phyloP scores from a whole-genome alignment of 495 filamentous ascomycete genomes.

The Aspergillus panamensis region DNA sequence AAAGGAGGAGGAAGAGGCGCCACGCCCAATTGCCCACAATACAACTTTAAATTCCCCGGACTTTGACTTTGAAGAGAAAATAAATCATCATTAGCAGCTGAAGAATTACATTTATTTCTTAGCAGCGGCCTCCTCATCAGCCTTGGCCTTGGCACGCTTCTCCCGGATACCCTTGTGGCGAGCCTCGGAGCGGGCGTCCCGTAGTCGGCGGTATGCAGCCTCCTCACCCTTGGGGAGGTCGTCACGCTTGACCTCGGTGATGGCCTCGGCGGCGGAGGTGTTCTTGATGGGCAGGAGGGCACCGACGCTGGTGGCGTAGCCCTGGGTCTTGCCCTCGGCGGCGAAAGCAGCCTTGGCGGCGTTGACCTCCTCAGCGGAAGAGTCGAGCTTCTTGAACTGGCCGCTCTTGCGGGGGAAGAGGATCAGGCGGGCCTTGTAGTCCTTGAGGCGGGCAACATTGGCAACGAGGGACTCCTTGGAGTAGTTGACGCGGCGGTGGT shows the following conservation, averaged over 20 bases:
- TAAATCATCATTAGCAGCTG: conserved; percentile 48
- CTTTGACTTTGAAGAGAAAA: conserved; percentile 36
- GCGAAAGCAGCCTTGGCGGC: conserved; percentile 57
- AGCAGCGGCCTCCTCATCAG: conserved; percentile 78
- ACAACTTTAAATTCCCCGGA: conserved; percentile 38
- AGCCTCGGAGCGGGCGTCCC: conserved; percentile 80
- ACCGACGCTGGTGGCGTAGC: conserved; percentile 52
- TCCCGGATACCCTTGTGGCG: conserved; percentile 77
- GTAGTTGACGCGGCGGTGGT: conserved; percentile 93
- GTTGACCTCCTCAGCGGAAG: conserved; percentile 80
- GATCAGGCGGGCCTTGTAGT: conserved; percentile 91
- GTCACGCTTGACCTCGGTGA: conserved; percentile 78
- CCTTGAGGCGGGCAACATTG: conserved; percentile 95
- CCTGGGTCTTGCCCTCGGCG: conserved; percentile 50
- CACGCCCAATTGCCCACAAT: conserved; percentile 42
- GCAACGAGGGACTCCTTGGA: conserved; percentile 85
- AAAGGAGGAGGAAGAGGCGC: conserved; percentile 27
- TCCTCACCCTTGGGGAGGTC: conserved; percentile 73
- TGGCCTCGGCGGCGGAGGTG: conserved; percentile 50
- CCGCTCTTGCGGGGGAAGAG: conserved; percentile 94
- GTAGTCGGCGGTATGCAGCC: conserved; percentile 80
- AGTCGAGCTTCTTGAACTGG: conserved; percentile 86
- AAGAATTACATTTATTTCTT: conserved; percentile 76
- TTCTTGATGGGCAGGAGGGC: conserved; percentile 68
- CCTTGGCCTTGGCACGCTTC: conserved; percentile 93